Evolutionary conservation across 2,329 filamentous ascomycete genomes (phyloP).

Genomic region (Claviceps cyperi): DNA sequence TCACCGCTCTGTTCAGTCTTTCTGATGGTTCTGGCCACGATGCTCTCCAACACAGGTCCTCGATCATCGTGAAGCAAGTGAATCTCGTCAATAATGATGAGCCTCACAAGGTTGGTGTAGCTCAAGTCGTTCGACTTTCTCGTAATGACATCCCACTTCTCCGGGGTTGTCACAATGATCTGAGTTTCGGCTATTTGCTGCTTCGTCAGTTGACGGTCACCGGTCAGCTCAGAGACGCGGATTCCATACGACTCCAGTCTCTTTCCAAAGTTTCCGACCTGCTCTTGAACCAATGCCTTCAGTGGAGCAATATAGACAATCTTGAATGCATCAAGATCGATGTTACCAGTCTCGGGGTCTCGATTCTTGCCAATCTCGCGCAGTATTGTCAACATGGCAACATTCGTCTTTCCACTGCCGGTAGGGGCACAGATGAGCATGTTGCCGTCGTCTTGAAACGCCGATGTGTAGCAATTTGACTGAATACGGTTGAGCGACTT

Average conservation of each 20-base stretch:
- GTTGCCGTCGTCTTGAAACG: constrained; percentile 89
- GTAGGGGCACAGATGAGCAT: constrained; percentile 97
- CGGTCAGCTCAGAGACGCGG: constrained; percentile 86
- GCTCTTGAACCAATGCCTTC: constrained; percentile 92
- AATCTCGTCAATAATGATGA: constrained; percentile 96
- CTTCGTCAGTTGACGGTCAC: constrained; percentile 95
- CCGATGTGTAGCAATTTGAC: constrained; percentile 79
- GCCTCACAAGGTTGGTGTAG: constrained; percentile 90
- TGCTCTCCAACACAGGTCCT: constrained; percentile 91
- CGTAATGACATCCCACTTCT: constrained; percentile 99
- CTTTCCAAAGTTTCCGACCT: constrained; percentile 94
- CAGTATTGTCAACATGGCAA: constrained; percentile 92
- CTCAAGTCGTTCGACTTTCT: constrained; percentile 93
- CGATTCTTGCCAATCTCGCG: constrained; percentile 94
- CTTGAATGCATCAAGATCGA: constrained; percentile 93
- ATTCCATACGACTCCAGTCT: constrained; percentile 84
- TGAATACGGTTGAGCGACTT: constrained; percentile 91
- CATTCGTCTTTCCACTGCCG: constrained; percentile 95
- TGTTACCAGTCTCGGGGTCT: constrained; percentile 77
- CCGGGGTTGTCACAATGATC: constrained; percentile 93
- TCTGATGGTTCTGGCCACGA: constrained; percentile 86
- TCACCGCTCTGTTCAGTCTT: constrained; percentile 90
- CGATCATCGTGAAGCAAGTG: constrained; percentile 95
- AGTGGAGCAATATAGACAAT: constrained; percentile 95
- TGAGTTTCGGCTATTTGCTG: constrained; percentile 97